Base-by-base conservation (phyloP, 2,329 filamentous ascomycete genomes). In the Colletotrichum coccodes region DNA sequence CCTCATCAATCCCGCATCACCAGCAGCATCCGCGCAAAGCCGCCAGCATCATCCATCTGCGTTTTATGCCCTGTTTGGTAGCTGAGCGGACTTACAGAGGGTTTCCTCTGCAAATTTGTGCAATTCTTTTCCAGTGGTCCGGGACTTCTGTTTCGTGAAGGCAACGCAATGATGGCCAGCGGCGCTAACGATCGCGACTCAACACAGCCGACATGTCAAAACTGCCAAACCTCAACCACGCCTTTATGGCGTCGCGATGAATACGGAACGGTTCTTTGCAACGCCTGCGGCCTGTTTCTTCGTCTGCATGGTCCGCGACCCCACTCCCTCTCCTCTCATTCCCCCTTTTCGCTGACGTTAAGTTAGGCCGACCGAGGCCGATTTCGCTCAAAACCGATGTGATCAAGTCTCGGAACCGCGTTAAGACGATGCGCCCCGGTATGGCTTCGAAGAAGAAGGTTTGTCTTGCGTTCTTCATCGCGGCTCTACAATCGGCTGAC, bases 311-410 rank as follows among this genome's bases (percentile, higher is more conserved):
- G 95, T 72, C n/a, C n/a, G n/a, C n/a, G n/a, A 4, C 40, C 0
- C 3, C 28, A 14, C 2, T 38, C 1, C 42, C 57, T 2, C 36
- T 38, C 14, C 14, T 38, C 36, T 38, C 36, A 14, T 38, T 38
- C 7, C 14, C 14, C 14, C n/a, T 38, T 14, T 7, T 38, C 36
- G 36, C 23, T 60, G 21, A 23, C 18, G 2, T 16, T 46, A 1
- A 59, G 34, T 38, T 7, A 32, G n/a, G n/a, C n/a, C 40, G 28
- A 32, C 28, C 23, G 28, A 26, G 96, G 64, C 96, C 96, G 74
- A 98, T 97, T 79, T 97, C 94, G 75, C 88, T 99, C 75, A 99
- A 99, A 87, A 98, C 96, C 56, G 96, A 99, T 85, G 95, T 98
- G 74, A 99, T 99, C 85, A 99, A 99, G 86, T 98, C 95, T 85